These are phyloP conservation scores for Blastobotrys proliferans DNA, from an alignment of 1,139 yeast genomes.

Conservation along the genomic window DNA sequence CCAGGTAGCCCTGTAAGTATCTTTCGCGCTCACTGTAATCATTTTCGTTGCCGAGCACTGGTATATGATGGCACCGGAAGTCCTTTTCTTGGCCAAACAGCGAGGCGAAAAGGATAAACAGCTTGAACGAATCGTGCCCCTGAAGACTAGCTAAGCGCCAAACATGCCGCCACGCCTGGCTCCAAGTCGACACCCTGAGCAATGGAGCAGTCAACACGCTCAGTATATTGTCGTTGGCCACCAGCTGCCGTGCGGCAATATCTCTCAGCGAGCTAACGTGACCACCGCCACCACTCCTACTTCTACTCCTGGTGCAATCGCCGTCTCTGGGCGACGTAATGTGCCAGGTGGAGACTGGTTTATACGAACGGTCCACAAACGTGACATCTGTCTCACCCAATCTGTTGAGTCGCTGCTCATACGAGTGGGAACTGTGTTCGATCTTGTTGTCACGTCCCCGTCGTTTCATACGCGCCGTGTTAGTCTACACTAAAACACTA, in stretches of 20 bases:
- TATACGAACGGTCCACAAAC: slow-evolving; percentile 11
- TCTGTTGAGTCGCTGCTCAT: background rate
- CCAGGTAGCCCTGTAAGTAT: background rate
- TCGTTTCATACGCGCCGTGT: too few relatives aligned
- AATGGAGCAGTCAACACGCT: background rate
- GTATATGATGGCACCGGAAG: slow-evolving; percentile 23
- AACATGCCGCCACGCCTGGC: slow-evolving; percentile 23
- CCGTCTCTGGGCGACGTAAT: background rate
- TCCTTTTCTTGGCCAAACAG: slow-evolving; percentile 20
- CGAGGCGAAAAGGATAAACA: slow-evolving; percentile 24
- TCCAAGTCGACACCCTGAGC: background rate
- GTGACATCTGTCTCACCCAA: slow-evolving; percentile 7
- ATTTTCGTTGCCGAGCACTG: background rate
- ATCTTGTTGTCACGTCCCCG: too few relatives aligned
- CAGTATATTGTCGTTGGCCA: background rate
- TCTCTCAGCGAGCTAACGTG: slow-evolving; percentile 1
- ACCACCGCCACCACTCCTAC: background rate
- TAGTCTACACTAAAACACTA: too few relatives aligned
- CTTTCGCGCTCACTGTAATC: slow-evolving; percentile 1
- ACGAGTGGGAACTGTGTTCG: too few relatives aligned
- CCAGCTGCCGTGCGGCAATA: background rate
- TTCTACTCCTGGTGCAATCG: background rate
- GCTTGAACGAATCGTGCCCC: slow-evolving; percentile 26
- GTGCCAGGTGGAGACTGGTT: slow-evolving; percentile 11
- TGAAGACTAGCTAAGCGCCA: slow-evolving; percentile 24